Percentiles rank a stretch among this genome's conserved stretches.
phyloP scores from a whole-genome alignment of 192 early-diverging fungal genomes.

The Backusella luteola region DNA sequence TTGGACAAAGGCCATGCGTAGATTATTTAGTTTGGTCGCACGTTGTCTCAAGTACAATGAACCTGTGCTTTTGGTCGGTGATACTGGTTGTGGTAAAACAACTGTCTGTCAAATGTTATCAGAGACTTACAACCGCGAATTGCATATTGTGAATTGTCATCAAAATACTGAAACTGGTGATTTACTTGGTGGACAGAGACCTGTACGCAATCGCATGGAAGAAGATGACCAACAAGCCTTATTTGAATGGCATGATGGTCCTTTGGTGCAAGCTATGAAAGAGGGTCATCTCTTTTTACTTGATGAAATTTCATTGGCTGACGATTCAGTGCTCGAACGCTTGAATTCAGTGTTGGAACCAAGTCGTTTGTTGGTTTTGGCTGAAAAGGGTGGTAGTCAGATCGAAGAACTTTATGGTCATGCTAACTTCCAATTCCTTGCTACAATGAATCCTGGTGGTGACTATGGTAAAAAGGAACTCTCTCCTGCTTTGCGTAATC shows the following conservation, averaged over 20 bases:
- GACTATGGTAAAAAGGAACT: constrained; percentile 99
- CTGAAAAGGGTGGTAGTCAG: constrained; percentile 81
- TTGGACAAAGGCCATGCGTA: constrained; percentile 94
- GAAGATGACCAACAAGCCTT: constrained; percentile 51
- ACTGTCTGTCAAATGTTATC: constrained; percentile 95
- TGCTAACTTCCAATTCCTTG: constrained; percentile 84
- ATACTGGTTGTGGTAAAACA: constrained; percentile 98
- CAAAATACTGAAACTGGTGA: constrained; percentile 95
- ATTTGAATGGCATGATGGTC: constrained; percentile 98
- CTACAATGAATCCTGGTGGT: constrained; percentile 99
- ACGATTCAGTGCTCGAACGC: constrained; percentile 97
- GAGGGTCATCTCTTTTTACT: constrained; percentile 87
- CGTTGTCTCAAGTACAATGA: constrained; percentile 80
- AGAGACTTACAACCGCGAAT: constrained; percentile 51
- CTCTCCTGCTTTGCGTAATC: constrained; percentile 94
- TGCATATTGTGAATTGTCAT: constrained; percentile 95
- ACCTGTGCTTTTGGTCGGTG: constrained; percentile 93
- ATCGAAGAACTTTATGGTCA: constrained; percentile 69
- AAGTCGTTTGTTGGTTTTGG: constrained; percentile 76
- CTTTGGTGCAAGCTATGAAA: constrained; percentile 87
- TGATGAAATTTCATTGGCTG: constrained; percentile 98
- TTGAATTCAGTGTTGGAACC: constrained; percentile 95
- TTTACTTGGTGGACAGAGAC: constrained; percentile 91
- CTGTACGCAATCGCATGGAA: constrained; percentile 72
- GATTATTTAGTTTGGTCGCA: constrained; percentile 83